Conservation (phyloP, 805 yeast species). For the Grigorovia yakushimaensis region DNA sequence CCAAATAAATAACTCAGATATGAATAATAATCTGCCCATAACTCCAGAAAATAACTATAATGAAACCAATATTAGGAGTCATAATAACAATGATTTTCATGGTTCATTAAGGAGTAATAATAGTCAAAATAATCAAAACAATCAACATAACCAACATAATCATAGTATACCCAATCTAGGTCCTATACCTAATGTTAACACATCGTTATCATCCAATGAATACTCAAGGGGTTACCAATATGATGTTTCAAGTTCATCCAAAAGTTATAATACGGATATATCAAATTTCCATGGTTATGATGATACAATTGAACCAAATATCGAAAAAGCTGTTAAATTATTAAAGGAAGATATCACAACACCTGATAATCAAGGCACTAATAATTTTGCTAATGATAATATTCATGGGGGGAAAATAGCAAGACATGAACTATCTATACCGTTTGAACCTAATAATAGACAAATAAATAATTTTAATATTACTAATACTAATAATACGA, state of each 20-base stretch:
- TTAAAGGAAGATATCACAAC: slow-evolving; percentile 13
- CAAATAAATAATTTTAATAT: background rate
- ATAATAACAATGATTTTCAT: background rate
- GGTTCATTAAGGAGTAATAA: background rate
- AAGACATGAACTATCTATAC: background rate
- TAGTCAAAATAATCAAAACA: background rate
- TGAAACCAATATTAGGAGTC: background rate
- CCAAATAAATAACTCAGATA: background rate
- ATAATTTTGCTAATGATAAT: background rate
- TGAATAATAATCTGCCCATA: background rate
- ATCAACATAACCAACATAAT: background rate
- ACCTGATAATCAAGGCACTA: slow-evolving; percentile 3
- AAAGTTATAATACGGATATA: background rate
- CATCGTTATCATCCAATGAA: background rate
- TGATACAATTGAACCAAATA: slow-evolving; percentile 13
- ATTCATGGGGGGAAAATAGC: background rate
- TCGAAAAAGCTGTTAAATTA: slow-evolving; percentile 21
- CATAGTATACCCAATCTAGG: background rate
- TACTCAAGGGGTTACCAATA: background rate
- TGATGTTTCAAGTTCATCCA: background rate
- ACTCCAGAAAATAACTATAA: background rate
- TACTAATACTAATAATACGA: background rate
- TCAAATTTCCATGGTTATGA: slow-evolving; percentile 2
- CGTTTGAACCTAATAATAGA: background rate
- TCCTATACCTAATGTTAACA: background rate